A percentile compares a stretch with the other conserved stretches of the same genome.
Conservation (phyloP, 2,329 filamentous ascomycete genomes). For the Monosporascus sp. region DNA sequence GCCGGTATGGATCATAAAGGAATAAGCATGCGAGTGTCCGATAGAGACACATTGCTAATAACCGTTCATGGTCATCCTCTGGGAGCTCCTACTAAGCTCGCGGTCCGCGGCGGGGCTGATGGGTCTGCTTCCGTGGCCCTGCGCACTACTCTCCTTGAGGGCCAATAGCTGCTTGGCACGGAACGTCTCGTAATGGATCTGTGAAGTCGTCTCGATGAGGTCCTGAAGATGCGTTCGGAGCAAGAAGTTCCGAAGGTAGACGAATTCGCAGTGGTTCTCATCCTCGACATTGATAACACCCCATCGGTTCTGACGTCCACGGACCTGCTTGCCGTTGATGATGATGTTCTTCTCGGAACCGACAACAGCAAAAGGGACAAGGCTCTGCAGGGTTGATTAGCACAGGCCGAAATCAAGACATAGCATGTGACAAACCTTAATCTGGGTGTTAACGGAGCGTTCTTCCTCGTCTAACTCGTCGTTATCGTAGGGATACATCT, state of each 20-base stretch:
- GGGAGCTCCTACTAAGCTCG: conserved; percentile 93
- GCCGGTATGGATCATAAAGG: background rate
- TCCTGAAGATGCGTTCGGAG: conserved; percentile 98
- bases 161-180: conserved; percentile 97
- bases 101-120: conserved; percentile 94
- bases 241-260: conserved; percentile 97
- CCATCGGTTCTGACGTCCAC: conserved; percentile 98
- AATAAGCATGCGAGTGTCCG: background rate
- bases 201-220: conserved; percentile 96
- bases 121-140: conserved; percentile 76
- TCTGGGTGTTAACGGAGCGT: conserved; percentile 85
- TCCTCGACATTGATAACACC: conserved; percentile 99
- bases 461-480: conserved; percentile 98
- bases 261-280: conserved; percentile 98
- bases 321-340: conserved; percentile 94
- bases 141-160: conserved; percentile 94
- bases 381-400: conserved; percentile 55
- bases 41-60: conserved; percentile 56
- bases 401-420: background rate
- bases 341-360: conserved; percentile 98
- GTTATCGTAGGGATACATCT: conserved; percentile 99
- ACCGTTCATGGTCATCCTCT: conserved; percentile 98
- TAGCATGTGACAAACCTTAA: conserved; percentile 64
- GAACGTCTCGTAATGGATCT: conserved; percentile 99
- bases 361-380: conserved; percentile 96